Conservation (phyloP, 179 eudicot genomes). For the Carnegiea gigantea region DNA sequence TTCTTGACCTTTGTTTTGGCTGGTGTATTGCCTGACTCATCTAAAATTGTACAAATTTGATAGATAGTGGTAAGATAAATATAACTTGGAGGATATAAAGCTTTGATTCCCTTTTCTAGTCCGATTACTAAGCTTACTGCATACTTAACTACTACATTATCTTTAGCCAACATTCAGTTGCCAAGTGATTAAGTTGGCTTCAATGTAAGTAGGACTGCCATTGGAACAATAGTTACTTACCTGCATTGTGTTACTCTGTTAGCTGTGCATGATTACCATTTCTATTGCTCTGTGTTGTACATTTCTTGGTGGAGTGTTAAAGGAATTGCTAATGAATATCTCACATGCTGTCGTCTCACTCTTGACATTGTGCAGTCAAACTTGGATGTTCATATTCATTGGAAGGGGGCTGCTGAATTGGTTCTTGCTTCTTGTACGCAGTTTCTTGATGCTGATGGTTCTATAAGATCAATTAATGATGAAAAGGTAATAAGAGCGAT, state of each 20-base stretch:
- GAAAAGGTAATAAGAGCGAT: constrained; percentile 48
- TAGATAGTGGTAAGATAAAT: not conserved
- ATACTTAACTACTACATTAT: not conserved
- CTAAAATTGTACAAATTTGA: not conserved
- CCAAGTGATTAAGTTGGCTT: not conserved
- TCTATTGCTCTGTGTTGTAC: not conserved
- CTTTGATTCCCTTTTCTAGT: not conserved
- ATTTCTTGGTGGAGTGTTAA: not conserved
- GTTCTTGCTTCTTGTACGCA: constrained; percentile 65
- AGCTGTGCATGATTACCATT: not conserved
- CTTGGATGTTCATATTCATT: constrained; percentile 73
- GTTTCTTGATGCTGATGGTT: constrained; percentile 61
- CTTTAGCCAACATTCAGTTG: not conserved
- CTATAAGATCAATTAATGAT: constrained; percentile 43
- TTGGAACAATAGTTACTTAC: not conserved
- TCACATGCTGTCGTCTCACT: not conserved
- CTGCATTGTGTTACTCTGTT: not conserved
- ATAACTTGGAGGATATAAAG: not conserved
- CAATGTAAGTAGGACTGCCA: not conserved
- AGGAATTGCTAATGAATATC: not conserved
- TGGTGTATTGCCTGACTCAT: not conserved
- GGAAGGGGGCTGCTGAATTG: constrained; percentile 99
- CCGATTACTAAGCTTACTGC: not conserved
- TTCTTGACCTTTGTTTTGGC: not conserved
- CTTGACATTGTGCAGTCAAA: constrained; percentile 43